phyloP scores from a whole-genome alignment of 306 rosid species.

The Mucuna pruriens region DNA sequence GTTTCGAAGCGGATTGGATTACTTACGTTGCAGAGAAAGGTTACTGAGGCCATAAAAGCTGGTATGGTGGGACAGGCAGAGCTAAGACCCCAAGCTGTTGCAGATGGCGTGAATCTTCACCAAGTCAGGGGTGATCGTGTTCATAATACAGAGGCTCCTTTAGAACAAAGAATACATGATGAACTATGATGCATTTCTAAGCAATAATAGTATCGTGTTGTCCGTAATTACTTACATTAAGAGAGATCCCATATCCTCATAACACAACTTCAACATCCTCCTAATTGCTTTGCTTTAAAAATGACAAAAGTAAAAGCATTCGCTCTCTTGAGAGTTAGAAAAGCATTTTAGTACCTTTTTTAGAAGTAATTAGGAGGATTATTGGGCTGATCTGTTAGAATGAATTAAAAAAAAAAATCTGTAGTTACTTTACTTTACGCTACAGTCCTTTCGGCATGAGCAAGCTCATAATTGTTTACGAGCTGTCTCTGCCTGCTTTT shows the following conservation, averaged over 20 bases:
- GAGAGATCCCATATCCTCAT: slow-evolving; percentile 10
- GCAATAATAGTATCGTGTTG: background rate
- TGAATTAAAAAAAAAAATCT: background rate
- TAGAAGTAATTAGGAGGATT: background rate
- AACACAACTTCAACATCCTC: slow-evolving; percentile 1
- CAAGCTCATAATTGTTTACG: background rate
- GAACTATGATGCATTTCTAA: slow-evolving; percentile 56
- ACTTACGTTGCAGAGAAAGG: slow-evolving; percentile 69
- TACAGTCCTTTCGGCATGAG: slow-evolving; percentile 11
- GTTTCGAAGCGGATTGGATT: slow-evolving; percentile 83
- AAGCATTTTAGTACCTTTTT: background rate
- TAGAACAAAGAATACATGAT: slow-evolving; percentile 63
- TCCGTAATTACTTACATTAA: background rate
- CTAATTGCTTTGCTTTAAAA: slow-evolving; percentile 2
- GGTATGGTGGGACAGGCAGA: slow-evolving; percentile 67
- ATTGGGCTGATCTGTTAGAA: slow-evolving; percentile 2
- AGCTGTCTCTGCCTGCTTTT: slow-evolving; percentile 15
- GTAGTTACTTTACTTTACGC: background rate
- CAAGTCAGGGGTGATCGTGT: slow-evolving; percentile 49
- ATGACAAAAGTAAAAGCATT: background rate
- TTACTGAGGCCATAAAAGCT: slow-evolving; percentile 81
- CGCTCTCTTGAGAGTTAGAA: background rate
- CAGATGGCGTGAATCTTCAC: slow-evolving; percentile 55
- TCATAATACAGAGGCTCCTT: slow-evolving; percentile 49
- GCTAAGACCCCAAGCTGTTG: slow-evolving; percentile 55